Conservation (phyloP, 1,284 basidiomycete species). For the Sanguinoderma infundibulare region DNA sequence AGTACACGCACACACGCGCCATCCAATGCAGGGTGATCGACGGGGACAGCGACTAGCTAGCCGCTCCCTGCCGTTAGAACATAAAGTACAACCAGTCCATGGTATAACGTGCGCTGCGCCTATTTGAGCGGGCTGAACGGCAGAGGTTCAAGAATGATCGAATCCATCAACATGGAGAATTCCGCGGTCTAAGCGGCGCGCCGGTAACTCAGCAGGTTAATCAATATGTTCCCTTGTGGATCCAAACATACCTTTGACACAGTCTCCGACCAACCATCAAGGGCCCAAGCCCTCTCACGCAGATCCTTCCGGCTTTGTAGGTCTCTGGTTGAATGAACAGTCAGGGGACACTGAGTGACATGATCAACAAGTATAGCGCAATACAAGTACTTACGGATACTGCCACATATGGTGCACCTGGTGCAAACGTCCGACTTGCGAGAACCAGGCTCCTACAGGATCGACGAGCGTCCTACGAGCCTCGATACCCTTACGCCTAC, state of each 20-base stretch:
- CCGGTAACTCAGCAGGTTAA: conserved; percentile 7
- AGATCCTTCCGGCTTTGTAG: conserved; percentile 82
- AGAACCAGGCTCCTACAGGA: conserved; percentile 94
- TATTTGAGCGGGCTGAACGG: conserved; percentile 83
- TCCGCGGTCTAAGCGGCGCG: conserved; percentile 66
- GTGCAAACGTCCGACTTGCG: conserved; percentile 88
- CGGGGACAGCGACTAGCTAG: background rate
- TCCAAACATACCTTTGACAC: conserved; percentile 76
- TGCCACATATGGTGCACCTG: conserved; percentile 96
- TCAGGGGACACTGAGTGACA: conserved; percentile 16
- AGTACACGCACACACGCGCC: conserved; percentile 20
- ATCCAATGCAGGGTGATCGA: conserved; percentile 16
- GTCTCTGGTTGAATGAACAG: conserved; percentile 47
- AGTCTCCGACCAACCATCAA: conserved; percentile 94
- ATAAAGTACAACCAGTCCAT: background rate
- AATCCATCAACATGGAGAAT: conserved; percentile 79
- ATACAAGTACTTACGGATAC: conserved; percentile 68
- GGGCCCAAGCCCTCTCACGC: conserved; percentile 89
- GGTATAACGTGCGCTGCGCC: background rate
- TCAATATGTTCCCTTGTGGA: background rate
- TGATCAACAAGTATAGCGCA: conserved; percentile 16
- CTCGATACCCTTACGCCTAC: conserved; percentile 85
- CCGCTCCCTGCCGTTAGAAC: conserved; percentile 1
- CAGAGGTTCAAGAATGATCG: conserved; percentile 74
- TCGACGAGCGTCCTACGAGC: conserved; percentile 83